A percentile compares a stretch with the other conserved stretches of the same genome.
phyloP scores from a whole-genome alignment of 768 basidiomycete species.

The Astraeus odoratus region DNA sequence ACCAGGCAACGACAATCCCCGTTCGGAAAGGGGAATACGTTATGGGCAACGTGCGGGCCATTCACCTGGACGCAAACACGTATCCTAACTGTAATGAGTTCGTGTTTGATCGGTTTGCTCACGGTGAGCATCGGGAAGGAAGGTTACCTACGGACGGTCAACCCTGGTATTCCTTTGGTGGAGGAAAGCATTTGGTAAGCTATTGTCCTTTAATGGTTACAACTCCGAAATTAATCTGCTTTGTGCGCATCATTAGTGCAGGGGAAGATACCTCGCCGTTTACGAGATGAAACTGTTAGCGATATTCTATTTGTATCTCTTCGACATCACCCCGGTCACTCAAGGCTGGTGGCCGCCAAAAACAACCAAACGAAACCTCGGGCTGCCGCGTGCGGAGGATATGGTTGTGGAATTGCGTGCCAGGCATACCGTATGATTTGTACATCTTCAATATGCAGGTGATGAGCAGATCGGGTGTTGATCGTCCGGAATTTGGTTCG shows the following conservation, averaged over 20 bases:
- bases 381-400: background rate
- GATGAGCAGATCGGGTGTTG: background rate
- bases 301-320: background rate
- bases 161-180: conserved; percentile 13
- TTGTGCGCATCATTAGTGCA: background rate
- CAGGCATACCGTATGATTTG: background rate
- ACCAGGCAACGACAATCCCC: background rate
- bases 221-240: background rate
- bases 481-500: too few relatives aligned
- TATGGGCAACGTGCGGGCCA: background rate
- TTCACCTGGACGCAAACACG: background rate
- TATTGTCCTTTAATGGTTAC: background rate
- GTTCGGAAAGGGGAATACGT: background rate
- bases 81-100: conserved; percentile 12
- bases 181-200: conserved; percentile 15
- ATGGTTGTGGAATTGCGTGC: background rate
- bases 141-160: conserved; percentile 10
- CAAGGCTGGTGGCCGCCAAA: background rate
- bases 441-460: too few relatives aligned
- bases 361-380: background rate
- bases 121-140: conserved; percentile 9
- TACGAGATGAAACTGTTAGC: background rate
- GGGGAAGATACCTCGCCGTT: background rate
- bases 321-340: background rate
- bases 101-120: conserved; percentile 16